Evolutionary conservation across 768 basidiomycete genomes (phyloP).

Genomic region (Rubroboletus pulcherrimus): DNA sequence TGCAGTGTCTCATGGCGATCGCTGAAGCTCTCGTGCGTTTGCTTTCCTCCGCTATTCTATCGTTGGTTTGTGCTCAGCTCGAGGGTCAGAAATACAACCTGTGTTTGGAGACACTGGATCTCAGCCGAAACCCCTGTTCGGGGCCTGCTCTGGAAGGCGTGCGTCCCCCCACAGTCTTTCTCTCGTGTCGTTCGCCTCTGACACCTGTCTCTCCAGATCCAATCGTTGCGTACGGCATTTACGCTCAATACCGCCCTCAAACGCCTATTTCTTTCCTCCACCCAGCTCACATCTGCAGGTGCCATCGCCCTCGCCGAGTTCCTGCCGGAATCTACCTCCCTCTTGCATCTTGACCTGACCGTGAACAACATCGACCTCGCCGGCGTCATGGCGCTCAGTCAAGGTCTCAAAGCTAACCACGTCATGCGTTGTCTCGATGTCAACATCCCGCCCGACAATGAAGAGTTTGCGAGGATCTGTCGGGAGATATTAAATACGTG

Average conservation of each 20-base stretch:
- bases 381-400: constrained; percentile 88
- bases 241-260: constrained; percentile 90
- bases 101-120: constrained; percentile 87
- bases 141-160: constrained; percentile 91
- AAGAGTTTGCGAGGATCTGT: constrained; percentile 79
- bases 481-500: constrained; percentile 89
- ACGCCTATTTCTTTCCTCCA: constrained; percentile 86
- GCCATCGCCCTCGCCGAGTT: constrained; percentile 97
- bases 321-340: constrained; percentile 81
- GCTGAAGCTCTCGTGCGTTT: constrained; percentile 82
- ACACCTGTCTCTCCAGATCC: constrained; percentile 45
- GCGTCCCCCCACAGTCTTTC: constrained; percentile 29
- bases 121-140: constrained; percentile 91
- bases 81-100: constrained; percentile 84
- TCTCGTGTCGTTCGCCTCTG: not conserved
- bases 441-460: constrained; percentile 83
- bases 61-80: not conserved
- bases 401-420: constrained; percentile 79
- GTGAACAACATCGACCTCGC: constrained; percentile 81
- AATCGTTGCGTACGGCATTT: constrained; percentile 88
- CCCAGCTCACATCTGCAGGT: constrained; percentile 72
- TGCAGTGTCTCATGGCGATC: constrained; percentile 69
- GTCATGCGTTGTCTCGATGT: constrained; percentile 91
- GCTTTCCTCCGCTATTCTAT: not conserved
- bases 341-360: constrained; percentile 91